These are phyloP conservation scores for Fusarium foetens DNA, from an alignment of 2,329 filamentous ascomycete genomes.

Conservation along the genomic window DNA sequence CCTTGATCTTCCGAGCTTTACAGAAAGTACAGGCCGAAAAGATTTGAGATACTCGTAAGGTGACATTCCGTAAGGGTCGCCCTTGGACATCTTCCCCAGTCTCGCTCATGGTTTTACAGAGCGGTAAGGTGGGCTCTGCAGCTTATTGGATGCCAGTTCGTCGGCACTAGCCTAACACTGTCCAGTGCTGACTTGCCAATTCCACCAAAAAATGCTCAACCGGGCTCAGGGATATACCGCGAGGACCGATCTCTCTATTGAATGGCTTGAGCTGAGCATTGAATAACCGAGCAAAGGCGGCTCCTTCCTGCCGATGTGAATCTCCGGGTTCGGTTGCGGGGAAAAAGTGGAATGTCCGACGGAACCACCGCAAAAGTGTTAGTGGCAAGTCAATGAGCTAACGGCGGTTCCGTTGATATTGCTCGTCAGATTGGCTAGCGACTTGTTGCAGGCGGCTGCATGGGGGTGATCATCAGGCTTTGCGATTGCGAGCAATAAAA, in stretches of 20 bases:
- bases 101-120: not conserved
- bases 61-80: not conserved
- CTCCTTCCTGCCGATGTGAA: not conserved
- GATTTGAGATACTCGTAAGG: slow-evolving; percentile 7
- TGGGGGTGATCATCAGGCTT: not conserved
- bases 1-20: slow-evolving; percentile 14
- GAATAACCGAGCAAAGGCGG: not conserved
- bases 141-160: too few species aligned
- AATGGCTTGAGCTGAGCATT: not conserved
- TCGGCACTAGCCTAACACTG: not conserved
- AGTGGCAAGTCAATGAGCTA: not conserved
- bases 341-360: not conserved
- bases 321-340: not conserved
- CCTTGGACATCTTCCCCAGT: fast-evolving
- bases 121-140: not conserved
- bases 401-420: slow-evolving; percentile 1
- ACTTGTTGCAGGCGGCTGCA: not conserved
- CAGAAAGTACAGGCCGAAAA: slow-evolving; percentile 8
- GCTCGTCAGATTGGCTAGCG: too few species aligned
- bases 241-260: fast-evolving
- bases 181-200: fast-evolving
- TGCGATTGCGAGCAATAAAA: not conserved
- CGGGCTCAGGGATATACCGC: not conserved
- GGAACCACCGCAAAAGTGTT: not conserved
- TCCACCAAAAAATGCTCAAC: not conserved